phyloP scores from a whole-genome alignment of 1,139 yeast species.

The Oligophagozyma castellii region DNA sequence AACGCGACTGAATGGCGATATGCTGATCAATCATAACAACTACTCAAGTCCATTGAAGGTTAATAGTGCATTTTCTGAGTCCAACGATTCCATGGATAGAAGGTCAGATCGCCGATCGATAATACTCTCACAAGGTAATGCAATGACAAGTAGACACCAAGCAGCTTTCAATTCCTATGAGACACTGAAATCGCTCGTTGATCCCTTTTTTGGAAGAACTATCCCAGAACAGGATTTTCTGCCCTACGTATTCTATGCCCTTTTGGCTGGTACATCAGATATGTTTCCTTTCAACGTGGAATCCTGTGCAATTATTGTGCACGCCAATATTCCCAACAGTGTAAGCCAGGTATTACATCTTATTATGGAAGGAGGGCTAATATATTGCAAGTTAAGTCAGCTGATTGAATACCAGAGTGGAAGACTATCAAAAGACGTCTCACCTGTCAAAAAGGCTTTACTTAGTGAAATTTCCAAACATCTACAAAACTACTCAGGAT shows the following conservation, averaged over 20 bases:
- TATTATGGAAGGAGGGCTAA: conserved; percentile 60
- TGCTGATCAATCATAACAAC: conserved; percentile 10
- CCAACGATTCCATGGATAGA: conserved; percentile 26
- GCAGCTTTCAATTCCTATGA: background rate
- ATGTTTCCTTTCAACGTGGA: conserved; percentile 36
- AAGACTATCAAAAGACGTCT: conserved; percentile 18
- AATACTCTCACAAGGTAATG: conserved; percentile 12
- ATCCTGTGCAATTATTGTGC: conserved; percentile 32
- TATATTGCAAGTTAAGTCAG: conserved; percentile 36
- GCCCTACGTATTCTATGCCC: conserved; percentile 46
- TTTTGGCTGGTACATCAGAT: conserved; percentile 62
- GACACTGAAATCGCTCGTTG: conserved; percentile 17
- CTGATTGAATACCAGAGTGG: conserved; percentile 25
- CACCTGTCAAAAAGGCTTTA: conserved; percentile 55
- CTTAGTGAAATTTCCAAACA: conserved; percentile 41
- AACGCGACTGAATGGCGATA: conserved; percentile 6
- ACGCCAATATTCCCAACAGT: conserved; percentile 39
- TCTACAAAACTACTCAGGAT: conserved; percentile 39
- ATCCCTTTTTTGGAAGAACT: conserved; percentile 19
- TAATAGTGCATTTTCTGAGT: conserved; percentile 22
- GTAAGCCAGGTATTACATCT: conserved; percentile 42
- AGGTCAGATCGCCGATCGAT: conserved; percentile 26
- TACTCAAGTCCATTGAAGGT: conserved; percentile 9
- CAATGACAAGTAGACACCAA: background rate
- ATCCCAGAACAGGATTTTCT: conserved; percentile 38